phyloP scores from a whole-genome alignment of 78 protist genomes.

The Isochrysis galbana region DNA sequence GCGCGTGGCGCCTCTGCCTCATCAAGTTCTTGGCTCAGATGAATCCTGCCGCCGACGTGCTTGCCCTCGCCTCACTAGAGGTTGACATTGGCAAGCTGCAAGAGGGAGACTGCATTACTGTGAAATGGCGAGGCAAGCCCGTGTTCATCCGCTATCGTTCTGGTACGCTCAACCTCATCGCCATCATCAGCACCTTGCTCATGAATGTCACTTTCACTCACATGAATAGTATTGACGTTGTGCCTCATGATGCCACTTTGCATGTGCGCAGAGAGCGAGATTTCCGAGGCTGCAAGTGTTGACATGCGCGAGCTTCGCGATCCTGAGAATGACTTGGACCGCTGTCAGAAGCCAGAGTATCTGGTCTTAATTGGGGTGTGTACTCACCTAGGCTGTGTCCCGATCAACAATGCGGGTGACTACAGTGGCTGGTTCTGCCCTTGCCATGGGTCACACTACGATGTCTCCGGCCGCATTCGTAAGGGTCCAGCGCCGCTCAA shows the following conservation, averaged over 20 bases:
- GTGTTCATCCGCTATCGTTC: slow-evolving; percentile 36
- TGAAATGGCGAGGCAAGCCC: slow-evolving; percentile 53
- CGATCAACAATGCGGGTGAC: slow-evolving; percentile 88
- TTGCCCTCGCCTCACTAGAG: slow-evolving; percentile 25
- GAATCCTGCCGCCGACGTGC: slow-evolving; percentile 42
- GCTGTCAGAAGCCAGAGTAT: slow-evolving; percentile 63
- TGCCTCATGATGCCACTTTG: too few relatives aligned
- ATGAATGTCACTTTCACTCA: not conserved
- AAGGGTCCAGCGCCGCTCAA: slow-evolving; percentile 55
- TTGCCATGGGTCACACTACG: slow-evolving; percentile 98
- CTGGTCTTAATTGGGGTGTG: slow-evolving; percentile 90
- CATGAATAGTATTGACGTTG: too few relatives aligned
- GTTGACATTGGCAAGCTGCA: not conserved
- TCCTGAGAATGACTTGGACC: slow-evolving; percentile 24
- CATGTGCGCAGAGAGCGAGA: slow-evolving; percentile 2
- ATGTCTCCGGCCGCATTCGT: slow-evolving; percentile 90
- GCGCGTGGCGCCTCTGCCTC: not conserved
- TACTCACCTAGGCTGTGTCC: slow-evolving; percentile 98
- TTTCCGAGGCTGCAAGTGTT: not conserved
- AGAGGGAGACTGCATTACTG: not conserved
- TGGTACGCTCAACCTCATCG: not conserved
- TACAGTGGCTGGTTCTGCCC: slow-evolving; percentile 96
- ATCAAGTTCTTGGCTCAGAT: not conserved
- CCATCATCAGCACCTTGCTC: too few relatives aligned
- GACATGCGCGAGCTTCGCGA: slow-evolving; percentile 17